These are phyloP conservation scores for Agaricales sp. DNA, from an alignment of 1,284 basidiomycete species.

Conservation along the genomic window DNA sequence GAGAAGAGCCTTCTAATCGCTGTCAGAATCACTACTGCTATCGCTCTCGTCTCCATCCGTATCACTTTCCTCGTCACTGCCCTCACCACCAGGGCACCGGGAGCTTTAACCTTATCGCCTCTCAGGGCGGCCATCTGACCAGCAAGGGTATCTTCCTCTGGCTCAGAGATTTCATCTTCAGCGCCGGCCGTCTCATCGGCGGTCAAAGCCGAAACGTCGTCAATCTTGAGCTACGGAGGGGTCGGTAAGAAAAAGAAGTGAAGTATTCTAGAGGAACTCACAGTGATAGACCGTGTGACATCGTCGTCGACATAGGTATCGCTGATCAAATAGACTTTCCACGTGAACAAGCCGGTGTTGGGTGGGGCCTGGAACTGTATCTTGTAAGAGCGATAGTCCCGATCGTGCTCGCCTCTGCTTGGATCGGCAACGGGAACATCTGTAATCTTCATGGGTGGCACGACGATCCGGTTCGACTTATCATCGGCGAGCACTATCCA, in stretches of 20 bases:
- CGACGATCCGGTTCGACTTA: constrained; percentile 83
- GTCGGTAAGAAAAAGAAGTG: constrained; percentile 4
- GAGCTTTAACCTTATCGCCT: constrained; percentile 73
- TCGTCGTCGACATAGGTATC: constrained; percentile 89
- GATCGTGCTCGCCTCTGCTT: constrained; percentile 29
- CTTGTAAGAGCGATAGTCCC: constrained; percentile 76
- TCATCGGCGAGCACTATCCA: constrained; percentile 89
- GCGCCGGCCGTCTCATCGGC: constrained; percentile 44
- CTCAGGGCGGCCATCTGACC: constrained; percentile 99
- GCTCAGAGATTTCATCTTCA: constrained; percentile 93
- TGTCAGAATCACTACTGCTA: constrained; percentile 32
- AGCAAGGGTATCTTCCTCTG: constrained; percentile 90
- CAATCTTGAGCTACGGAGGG: constrained; percentile 69
- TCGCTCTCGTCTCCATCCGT: constrained; percentile 23
- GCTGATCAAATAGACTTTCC: constrained; percentile 79
- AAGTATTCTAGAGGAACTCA: constrained; percentile 25
- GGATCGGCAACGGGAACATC: constrained; percentile 67
- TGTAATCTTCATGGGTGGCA: constrained; percentile 79
- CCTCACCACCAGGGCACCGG: constrained; percentile 36
- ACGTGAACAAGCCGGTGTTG: constrained; percentile 77
- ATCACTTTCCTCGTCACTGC: constrained; percentile 32
- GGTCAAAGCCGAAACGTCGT: constrained; percentile 51
- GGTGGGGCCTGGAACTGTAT: constrained; percentile 94
- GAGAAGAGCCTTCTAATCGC: no score
- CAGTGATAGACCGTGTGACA: constrained; percentile 60